Evolutionary conservation across 164 flowering plant species (phyloP), one percentile per base, ranked within the genome.

Genomic region (Stephania yunnanensis): DNA sequence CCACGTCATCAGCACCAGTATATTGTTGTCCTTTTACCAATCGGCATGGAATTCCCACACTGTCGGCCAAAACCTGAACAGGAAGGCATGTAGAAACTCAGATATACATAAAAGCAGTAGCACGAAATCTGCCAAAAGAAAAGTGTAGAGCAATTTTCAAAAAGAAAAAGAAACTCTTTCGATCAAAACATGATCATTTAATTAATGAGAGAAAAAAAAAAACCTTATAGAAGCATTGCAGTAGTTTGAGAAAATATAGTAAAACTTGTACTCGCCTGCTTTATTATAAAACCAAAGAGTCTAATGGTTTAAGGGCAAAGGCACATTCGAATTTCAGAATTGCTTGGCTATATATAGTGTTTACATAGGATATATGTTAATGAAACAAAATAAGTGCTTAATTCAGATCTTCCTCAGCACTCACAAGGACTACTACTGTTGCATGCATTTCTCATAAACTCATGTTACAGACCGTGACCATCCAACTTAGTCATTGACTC

Each of bases 1-100:
- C 98, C 76, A 84, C 97, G 78, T 89, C 95, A 79, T 87, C 89
- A 48, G 92, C 85, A 78, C 98, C 95, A 11, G 97, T 93, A 71
- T 89, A 91, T 67, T 88, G 91, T 58, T 81, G 89, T 72, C 99
- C 99, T 86, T 95, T 95, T 77, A 93, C 90, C 77, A 93, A 80
- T 48, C 90, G 88, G 76, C 97, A 95, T 10, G 94, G 96, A 50
- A 95, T 79, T 71, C 90, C 89, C 70, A 91, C 83, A 74, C 88
- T 86, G 80, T 95, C 99, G 78, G 98, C 95, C 85, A 95, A 83
- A 78, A 91, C 95, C 99, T 95, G 80, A 74, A 81, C 30, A 71
- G 69, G 58, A 25, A 73, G 10, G 9, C 61, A 73, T 67, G 22
- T 20, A 4, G 65, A 53, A 61, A 46, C 50, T 77, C 61, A 17